Conservation (phyloP, 2,329 filamentous ascomycete genomes). For the Exophiala viscosa region DNA sequence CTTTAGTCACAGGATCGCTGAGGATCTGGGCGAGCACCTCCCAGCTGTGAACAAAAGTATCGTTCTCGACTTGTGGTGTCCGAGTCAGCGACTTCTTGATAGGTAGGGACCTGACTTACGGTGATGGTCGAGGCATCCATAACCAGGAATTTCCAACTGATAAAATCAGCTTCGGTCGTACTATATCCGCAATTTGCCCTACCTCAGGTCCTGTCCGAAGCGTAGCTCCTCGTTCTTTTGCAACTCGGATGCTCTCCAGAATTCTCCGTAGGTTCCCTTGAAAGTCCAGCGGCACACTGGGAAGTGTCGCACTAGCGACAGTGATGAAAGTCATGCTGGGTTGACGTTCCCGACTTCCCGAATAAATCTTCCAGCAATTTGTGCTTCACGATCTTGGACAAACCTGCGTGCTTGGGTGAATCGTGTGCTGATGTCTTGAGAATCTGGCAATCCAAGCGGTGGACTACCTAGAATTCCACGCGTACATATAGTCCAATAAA, state of each 20-base stretch:
- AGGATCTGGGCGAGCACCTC: conserved; percentile 62
- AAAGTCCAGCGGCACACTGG: conserved; percentile 52
- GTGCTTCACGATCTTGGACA: too few species aligned
- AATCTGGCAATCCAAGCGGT: too few species aligned
- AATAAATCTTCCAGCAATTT: too few species aligned
- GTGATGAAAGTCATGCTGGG: too few species aligned
- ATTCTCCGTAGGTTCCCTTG: conserved; percentile 62
- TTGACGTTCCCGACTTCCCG: too few species aligned
- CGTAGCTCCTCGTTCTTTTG: conserved; percentile 60
- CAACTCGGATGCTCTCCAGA: conserved; percentile 57
- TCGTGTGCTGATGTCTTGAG: too few species aligned
- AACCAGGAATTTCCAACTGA: conserved; percentile 55
- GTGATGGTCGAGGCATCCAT: conserved; percentile 66
- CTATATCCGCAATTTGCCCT: conserved; percentile 36
- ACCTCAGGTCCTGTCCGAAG: conserved; percentile 57
- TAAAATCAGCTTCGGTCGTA: conserved; percentile 1
- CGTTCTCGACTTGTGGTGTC: conserved; percentile 38
- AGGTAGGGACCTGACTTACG: conserved; percentile 44
- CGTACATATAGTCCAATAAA: too few species aligned
- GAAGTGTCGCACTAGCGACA: background rate
- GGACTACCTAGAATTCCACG: too few species aligned
- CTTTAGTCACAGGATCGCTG: conserved; percentile 56
- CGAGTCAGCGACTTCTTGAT: conserved; percentile 37
- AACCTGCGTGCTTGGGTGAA: too few species aligned
- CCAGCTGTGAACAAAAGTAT: conserved; percentile 58